Percentiles rank a stretch among this genome's conserved stretches.
These are phyloP conservation scores for Catharanthus roseus DNA, from an alignment of 257 asterid genomes.

Conservation along the genomic window DNA sequence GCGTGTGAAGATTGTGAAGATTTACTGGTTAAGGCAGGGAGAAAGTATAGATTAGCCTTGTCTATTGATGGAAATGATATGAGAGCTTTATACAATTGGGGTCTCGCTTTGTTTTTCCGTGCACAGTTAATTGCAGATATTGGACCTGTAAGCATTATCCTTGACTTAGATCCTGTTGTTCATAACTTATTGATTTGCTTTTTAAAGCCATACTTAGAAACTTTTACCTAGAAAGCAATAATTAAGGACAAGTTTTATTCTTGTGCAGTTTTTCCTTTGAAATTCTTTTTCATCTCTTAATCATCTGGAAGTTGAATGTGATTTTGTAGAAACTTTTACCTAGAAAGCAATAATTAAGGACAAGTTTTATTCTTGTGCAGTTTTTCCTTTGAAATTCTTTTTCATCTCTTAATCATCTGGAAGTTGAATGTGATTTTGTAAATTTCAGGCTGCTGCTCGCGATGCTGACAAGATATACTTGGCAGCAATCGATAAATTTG, in stretches of 20 bases:
- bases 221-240: conserved; percentile 1
- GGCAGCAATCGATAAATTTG: conserved; percentile 94
- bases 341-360: neutral
- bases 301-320: conserved; percentile 8
- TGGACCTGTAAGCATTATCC: conserved; percentile 68
- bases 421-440: conserved; percentile 9
- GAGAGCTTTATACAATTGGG: conserved; percentile 90
- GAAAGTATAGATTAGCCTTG: conserved; percentile 72
- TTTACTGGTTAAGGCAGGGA: conserved; percentile 74
- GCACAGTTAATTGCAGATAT: conserved; percentile 87
- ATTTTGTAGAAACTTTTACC: neutral
- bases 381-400: no score
- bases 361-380: neutral
- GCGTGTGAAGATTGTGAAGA: conserved; percentile 89
- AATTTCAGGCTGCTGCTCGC: conserved; percentile 63
- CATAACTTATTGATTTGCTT: neutral
- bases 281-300: neutral
- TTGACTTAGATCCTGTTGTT: neutral
- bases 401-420: neutral
- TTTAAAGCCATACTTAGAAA: neutral
- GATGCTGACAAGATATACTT: conserved; percentile 85
- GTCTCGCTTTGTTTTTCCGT: conserved; percentile 81
- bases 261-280: neutral
- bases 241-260: neutral
- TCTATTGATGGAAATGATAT: conserved; percentile 83